Conservation (phyloP, 805 yeast species). For the Priceomyces melissophilus region DNA sequence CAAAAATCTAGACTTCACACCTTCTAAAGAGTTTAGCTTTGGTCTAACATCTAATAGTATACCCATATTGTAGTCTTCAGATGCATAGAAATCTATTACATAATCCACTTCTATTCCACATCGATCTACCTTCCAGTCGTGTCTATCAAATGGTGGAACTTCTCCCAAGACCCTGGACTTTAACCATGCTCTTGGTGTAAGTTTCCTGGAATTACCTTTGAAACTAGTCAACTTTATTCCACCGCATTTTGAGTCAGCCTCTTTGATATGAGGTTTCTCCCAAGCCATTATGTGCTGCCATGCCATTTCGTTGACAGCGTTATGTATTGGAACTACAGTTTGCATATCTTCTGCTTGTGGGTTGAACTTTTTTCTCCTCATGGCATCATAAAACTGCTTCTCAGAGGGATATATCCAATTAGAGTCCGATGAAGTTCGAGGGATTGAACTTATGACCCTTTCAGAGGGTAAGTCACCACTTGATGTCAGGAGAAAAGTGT, state of each 20-base stretch:
- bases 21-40: slow-evolving; percentile 78
- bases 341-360: slow-evolving; percentile 83
- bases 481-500: slow-evolving; percentile 6
- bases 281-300: slow-evolving; percentile 82
- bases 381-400: slow-evolving; percentile 90
- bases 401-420: slow-evolving; percentile 97
- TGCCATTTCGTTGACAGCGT: slow-evolving; percentile 87
- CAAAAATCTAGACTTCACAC: slow-evolving; percentile 63
- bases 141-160: slow-evolving; percentile 88
- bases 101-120: slow-evolving; percentile 84
- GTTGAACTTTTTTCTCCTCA: slow-evolving; percentile 85
- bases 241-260: slow-evolving; percentile 54
- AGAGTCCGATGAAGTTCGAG: slow-evolving; percentile 56
- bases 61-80: slow-evolving; percentile 47
- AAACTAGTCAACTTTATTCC: slow-evolving; percentile 83
- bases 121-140: slow-evolving; percentile 87
- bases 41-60: slow-evolving; percentile 91
- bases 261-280: slow-evolving; percentile 64
- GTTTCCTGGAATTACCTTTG: slow-evolving; percentile 80
- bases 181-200: slow-evolving; percentile 82
- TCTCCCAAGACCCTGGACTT: slow-evolving; percentile 65
- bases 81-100: slow-evolving; percentile 84
- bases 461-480: slow-evolving; percentile 56
- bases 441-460: slow-evolving; percentile 77
- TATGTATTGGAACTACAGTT: slow-evolving; percentile 90